Conservation (phyloP, 2,329 filamentous ascomycete genomes). For the Fusarium irregulare region DNA sequence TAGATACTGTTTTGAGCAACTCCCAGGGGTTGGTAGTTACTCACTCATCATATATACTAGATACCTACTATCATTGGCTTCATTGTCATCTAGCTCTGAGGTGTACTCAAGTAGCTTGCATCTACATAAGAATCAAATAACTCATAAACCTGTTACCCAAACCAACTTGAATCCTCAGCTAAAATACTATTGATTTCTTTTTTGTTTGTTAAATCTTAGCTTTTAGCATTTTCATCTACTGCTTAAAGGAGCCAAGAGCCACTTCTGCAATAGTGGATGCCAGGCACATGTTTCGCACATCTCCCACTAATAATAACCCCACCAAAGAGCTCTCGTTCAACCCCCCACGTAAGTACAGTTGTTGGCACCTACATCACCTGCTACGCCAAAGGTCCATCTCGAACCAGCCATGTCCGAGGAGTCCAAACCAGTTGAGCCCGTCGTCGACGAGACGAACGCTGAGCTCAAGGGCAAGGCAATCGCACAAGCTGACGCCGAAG, state of each 20-base stretch:
- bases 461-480: constrained; percentile 62
- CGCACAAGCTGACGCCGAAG: constrained; percentile 52
- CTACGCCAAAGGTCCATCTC: constrained; percentile 16
- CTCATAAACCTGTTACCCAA: neutral
- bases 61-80: neutral
- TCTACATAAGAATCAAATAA: neutral
- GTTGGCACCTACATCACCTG: constrained; percentile 33
- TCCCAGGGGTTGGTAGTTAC: neutral
- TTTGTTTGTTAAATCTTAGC: neutral
- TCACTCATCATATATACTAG: neutral
- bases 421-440: constrained; percentile 70
- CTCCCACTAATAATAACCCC: constrained; percentile 38
- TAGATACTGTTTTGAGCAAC: neutral
- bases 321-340: constrained; percentile 40
- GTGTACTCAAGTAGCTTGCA: neutral
- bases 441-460: constrained; percentile 61
- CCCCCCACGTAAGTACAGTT: constrained; percentile 22
- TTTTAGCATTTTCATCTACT: neutral
- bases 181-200: neutral
- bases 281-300: constrained; percentile 28
- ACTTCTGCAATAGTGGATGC: neutral
- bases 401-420: constrained; percentile 62
- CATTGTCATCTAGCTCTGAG: neutral
- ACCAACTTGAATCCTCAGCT: neutral
- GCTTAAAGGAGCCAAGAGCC: neutral